Evolutionary conservation across 108 stramenopile species (phyloP).

Genomic region (Fragilaria radians): DNA sequence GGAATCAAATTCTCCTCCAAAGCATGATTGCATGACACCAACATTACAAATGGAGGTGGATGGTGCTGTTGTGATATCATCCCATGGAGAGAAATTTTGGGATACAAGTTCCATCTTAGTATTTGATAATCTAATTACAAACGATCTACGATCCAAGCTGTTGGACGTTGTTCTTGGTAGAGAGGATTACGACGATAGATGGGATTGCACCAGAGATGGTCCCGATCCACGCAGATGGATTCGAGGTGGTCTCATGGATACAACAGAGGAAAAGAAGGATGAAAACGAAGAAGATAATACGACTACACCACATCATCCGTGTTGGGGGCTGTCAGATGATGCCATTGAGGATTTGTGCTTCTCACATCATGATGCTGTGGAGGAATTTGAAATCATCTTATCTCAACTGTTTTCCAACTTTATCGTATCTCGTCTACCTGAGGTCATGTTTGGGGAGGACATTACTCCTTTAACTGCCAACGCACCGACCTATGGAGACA

Average conservation of each 20-base stretch:
- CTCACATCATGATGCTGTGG: slow-evolving; percentile 40
- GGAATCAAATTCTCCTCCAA: not conserved
- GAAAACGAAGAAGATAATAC: slow-evolving; percentile 6
- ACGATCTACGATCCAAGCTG: slow-evolving; percentile 34
- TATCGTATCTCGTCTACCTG: slow-evolving; percentile 40
- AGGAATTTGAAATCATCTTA: slow-evolving; percentile 44
- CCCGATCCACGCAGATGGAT: slow-evolving; percentile 56
- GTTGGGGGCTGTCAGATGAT: slow-evolving; percentile 56
- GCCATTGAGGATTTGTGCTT: slow-evolving; percentile 52
- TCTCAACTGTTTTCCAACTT: slow-evolving; percentile 43
- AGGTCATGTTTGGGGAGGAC: slow-evolving; percentile 47
- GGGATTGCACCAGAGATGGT: slow-evolving; percentile 38
- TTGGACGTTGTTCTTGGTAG: slow-evolving; percentile 39
- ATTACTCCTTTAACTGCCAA: slow-evolving; percentile 69
- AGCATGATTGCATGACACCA: slow-evolving; percentile 17
- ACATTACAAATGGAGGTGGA: slow-evolving; percentile 34
- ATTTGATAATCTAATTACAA: slow-evolving; percentile 48
- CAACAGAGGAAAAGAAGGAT: slow-evolving; percentile 14
- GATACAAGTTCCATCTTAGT: slow-evolving; percentile 48
- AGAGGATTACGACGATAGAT: slow-evolving; percentile 10
- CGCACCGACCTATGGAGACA: slow-evolving; percentile 52
- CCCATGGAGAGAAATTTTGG: slow-evolving; percentile 22
- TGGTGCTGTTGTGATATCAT: slow-evolving; percentile 32
- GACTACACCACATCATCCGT: slow-evolving; percentile 3
- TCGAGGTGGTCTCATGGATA: slow-evolving; percentile 46